These are phyloP conservation scores for Pichia gijzeniarum DNA, from an alignment of 805 yeast species.

Conservation along the genomic window DNA sequence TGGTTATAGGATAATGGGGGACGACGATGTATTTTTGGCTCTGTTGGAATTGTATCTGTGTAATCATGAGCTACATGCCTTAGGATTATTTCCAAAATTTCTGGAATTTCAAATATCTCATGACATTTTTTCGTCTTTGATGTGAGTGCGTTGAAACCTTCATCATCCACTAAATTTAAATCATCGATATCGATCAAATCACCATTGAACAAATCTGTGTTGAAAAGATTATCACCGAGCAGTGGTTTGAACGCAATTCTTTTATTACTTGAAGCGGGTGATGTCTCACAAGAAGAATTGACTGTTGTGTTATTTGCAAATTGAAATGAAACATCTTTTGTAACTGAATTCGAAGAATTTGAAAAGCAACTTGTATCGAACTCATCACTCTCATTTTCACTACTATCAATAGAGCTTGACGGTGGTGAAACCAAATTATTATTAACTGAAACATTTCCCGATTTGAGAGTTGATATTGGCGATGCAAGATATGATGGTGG, in stretches of 20 bases:
- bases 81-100: conserved; percentile 57
- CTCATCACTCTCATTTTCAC: conserved; percentile 5
- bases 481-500: background rate
- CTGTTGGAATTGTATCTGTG: conserved; percentile 49
- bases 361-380: conserved; percentile 8
- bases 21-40: conserved; percentile 53
- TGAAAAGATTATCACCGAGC: background rate
- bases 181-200: background rate
- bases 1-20: conserved; percentile 61
- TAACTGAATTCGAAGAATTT: conserved; percentile 1
- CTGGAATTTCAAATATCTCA: conserved; percentile 65
- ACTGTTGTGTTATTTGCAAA: background rate
- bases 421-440: conserved; percentile 9
- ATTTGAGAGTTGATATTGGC: background rate
- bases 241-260: background rate
- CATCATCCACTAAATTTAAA: background rate
- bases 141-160: background rate
- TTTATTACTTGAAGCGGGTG: conserved; percentile 1
- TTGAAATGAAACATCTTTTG: conserved; percentile 7
- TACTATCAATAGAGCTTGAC: conserved; percentile 5
- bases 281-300: conserved; percentile 3
- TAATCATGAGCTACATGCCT: conserved; percentile 50
- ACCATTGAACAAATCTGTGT: conserved; percentile 2
- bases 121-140: background rate
- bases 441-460: background rate